Evolutionary conservation across 1,284 basidiomycete species (phyloP).

Genomic region (Tilletia caries): DNA sequence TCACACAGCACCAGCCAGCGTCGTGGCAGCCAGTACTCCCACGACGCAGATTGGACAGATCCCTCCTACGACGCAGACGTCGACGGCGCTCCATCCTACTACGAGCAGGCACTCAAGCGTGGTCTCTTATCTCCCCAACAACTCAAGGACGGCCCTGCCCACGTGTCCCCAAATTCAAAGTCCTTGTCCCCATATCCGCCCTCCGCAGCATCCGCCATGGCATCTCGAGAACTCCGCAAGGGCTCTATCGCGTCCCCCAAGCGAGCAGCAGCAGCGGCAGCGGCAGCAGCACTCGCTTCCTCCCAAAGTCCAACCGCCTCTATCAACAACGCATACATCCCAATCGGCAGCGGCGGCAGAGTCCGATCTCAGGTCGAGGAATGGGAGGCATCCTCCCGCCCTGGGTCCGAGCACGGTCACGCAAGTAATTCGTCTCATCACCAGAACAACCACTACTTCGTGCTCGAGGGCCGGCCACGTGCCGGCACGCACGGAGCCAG

Average conservation of each 20-base stretch:
- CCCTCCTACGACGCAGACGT: background rate
- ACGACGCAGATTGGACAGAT: too few species aligned
- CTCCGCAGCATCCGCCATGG: background rate
- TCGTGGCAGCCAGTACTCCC: too few species aligned
- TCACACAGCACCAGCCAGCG: too few species aligned
- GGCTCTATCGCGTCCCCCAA: background rate
- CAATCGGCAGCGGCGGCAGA: too few species aligned
- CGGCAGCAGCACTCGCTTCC: too few species aligned
- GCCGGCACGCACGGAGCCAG: too few species aligned
- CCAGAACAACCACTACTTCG: too few species aligned
- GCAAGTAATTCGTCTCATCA: too few species aligned
- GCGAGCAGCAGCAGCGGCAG: too few species aligned
- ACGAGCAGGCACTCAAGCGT: background rate
- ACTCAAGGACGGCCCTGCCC: background rate
- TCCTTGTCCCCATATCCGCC: background rate
- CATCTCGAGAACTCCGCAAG: background rate
- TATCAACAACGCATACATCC: background rate
- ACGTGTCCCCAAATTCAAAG: background rate
- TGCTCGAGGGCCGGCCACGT: too few species aligned
- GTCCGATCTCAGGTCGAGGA: background rate
- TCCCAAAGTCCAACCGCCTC: background rate
- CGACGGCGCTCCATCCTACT: background rate
- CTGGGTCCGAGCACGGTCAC: background rate
- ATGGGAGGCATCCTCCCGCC: background rate
- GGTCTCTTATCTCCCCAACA: background rate